Percentiles rank a stretch among this genome's conserved stretches.
Evolutionary conservation across 1,284 basidiomycete genomes (phyloP).

Genomic region (Melanopsichium pennsylvanicum): DNA sequence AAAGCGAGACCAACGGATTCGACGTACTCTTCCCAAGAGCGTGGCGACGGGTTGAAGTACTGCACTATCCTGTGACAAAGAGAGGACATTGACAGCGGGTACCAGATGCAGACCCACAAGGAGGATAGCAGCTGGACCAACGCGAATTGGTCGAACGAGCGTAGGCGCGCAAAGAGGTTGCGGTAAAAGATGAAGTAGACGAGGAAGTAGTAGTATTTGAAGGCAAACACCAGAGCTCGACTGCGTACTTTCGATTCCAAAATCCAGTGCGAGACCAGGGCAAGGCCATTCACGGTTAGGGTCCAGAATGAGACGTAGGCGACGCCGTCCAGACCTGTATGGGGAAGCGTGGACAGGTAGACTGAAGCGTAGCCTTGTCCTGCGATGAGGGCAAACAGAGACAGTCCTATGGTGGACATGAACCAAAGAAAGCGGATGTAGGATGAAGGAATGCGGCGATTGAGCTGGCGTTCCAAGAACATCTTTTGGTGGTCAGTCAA

Average conservation of each 20-base stretch:
- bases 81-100: conserved; percentile 70
- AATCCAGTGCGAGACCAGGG: conserved; percentile 69
- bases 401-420: conserved; percentile 69
- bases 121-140: conserved; percentile 71
- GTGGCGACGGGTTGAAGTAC: conserved; percentile 68
- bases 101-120: conserved; percentile 69
- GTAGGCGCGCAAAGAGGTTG: conserved; percentile 67
- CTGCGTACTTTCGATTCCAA: conserved; percentile 69
- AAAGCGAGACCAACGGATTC: conserved; percentile 68
- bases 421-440: conserved; percentile 72
- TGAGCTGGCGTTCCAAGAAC: conserved; percentile 68
- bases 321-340: conserved; percentile 70
- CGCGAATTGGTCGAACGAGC: conserved; percentile 67
- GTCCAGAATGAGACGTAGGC: conserved; percentile 72
- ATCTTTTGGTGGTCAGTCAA: conserved; percentile 67
- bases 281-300: conserved; percentile 69
- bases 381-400: conserved; percentile 70
- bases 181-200: conserved; percentile 67
- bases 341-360: conserved; percentile 70
- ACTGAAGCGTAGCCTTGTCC: conserved; percentile 71
- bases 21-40: conserved; percentile 69
- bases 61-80: conserved; percentile 67
- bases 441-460: conserved; percentile 69
- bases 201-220: conserved; percentile 68
- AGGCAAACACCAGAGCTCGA: conserved; percentile 70